Evolutionary conservation across 1,139 yeast species (phyloP).

Genomic region (Pichia inconspicua): DNA sequence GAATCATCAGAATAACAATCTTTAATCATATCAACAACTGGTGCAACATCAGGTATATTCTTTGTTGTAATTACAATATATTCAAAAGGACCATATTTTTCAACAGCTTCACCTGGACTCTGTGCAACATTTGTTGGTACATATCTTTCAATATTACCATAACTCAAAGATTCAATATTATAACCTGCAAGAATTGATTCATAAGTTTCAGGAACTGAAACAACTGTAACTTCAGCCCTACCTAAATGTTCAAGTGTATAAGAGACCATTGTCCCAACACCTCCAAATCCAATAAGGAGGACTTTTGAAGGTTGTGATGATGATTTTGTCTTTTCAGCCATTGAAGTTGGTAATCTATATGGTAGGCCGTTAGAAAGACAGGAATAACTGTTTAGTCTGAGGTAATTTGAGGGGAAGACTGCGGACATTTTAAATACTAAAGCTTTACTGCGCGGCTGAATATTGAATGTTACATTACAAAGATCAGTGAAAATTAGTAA

Average conservation of each 20-base stretch:
- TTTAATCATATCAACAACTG: conserved; percentile 49
- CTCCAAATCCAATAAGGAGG: conserved; percentile 58
- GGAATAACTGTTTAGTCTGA: too few relatives aligned
- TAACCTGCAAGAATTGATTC: conserved; percentile 47
- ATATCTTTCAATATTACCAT: conserved; percentile 48
- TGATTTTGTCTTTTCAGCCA: not conserved
- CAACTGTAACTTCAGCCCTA: conserved; percentile 49
- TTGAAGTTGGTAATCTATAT: too few relatives aligned
- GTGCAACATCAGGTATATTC: conserved; percentile 58
- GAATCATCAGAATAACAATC: conserved; percentile 47
- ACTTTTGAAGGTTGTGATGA: conserved; percentile 26
- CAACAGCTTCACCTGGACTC: conserved; percentile 23
- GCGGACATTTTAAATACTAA: too few relatives aligned
- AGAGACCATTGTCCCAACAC: conserved; percentile 67
- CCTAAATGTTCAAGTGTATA: conserved; percentile 44
- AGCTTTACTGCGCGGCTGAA: too few relatives aligned
- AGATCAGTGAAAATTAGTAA: too few relatives aligned
- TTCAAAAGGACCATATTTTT: conserved; percentile 46
- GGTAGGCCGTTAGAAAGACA: too few relatives aligned
- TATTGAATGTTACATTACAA: not conserved
- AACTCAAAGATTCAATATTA: conserved; percentile 49
- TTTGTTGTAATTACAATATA: conserved; percentile 62
- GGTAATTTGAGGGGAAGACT: too few relatives aligned
- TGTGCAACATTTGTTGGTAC: conserved; percentile 41
- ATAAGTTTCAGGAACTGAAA: conserved; percentile 57